A percentile compares a stretch with the other conserved stretches of the same genome.
These are phyloP conservation scores for Syncephalis plumigaleata DNA, from an alignment of 371 early-diverging fungal genomes.

Conservation along the genomic window DNA sequence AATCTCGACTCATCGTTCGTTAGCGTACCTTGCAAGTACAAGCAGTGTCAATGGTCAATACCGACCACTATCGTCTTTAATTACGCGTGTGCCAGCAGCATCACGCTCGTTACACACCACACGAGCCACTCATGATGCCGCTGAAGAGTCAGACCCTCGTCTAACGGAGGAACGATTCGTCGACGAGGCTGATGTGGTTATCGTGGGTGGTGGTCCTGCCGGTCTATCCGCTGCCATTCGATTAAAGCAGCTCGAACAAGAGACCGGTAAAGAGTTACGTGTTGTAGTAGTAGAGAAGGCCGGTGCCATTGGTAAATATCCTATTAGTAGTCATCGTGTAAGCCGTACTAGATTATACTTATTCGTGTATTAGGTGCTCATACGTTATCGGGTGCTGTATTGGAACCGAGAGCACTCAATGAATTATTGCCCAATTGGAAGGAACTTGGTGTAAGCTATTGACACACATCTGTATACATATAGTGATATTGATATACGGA, in stretches of 20 bases:
- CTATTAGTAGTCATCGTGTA: neutral
- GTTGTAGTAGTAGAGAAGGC: slow-evolving; percentile 94
- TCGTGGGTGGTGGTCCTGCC: slow-evolving; percentile 93
- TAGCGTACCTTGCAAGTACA: too few species aligned
- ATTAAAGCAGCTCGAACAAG: slow-evolving; percentile 75
- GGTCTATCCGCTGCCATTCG: slow-evolving; percentile 91
- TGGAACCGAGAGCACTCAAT: slow-evolving; percentile 83
- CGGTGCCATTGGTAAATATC: slow-evolving; percentile 59
- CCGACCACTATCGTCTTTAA: too few species aligned
- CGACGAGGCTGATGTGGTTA: slow-evolving; percentile 90
- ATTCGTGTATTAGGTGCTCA: slow-evolving; percentile 66
- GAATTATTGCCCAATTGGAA: slow-evolving; percentile 97
- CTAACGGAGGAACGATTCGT: slow-evolving; percentile 33
- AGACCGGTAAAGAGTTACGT: slow-evolving; percentile 67
- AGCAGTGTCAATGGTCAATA: too few species aligned
- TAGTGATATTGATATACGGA: neutral
- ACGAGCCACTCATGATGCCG: neutral
- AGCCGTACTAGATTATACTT: neutral
- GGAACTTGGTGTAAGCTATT: slow-evolving; percentile 62
- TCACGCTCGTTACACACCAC: neutral
- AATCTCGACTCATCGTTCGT: too few species aligned
- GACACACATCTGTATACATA: too few species aligned
- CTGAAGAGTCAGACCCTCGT: slow-evolving; percentile 13
- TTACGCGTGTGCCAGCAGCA: too few species aligned
- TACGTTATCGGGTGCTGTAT: slow-evolving; percentile 86